A percentile compares a stretch with the other conserved stretches of the same genome.
phyloP scores from a whole-genome alignment of 768 basidiomycete species.

The Amanita jacksonii region DNA sequence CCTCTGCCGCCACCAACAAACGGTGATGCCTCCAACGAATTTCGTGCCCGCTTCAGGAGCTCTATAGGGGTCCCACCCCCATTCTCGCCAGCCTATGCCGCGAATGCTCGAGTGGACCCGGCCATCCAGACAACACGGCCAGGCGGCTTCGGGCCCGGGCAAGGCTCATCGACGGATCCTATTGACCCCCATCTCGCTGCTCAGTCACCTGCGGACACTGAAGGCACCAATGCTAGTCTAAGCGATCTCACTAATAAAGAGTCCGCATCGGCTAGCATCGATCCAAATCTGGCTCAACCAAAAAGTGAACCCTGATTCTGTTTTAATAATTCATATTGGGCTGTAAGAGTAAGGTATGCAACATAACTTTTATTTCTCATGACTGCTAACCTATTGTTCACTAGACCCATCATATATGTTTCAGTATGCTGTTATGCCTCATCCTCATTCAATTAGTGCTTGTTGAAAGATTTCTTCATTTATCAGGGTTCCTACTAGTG shows the following conservation, averaged over 20 bases:
- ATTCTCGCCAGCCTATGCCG: background rate
- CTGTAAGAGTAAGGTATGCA: background rate
- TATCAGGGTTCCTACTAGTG: no score
- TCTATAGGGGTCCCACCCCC: conserved; percentile 7
- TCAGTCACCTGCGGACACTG: background rate
- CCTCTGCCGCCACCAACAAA: conserved; percentile 5
- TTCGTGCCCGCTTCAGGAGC: conserved; percentile 8
- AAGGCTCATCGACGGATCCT: background rate
- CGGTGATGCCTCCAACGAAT: conserved; percentile 8
- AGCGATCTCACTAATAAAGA: background rate
- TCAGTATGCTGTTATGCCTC: no score
- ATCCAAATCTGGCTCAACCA: conserved; percentile 1
- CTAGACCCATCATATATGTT: no score
- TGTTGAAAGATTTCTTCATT: no score
- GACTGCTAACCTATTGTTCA: no score
- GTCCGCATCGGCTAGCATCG: no score
- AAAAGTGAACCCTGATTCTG: conserved; percentile 1
- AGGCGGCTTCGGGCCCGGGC: background rate
- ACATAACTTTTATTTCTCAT: no score
- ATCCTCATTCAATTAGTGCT: no score
- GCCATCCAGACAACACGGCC: no score
- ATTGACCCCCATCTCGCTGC: conserved; percentile 7
- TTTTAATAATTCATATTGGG: background rate
- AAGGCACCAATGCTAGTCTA: background rate
- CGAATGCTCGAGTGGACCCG: background rate